These are phyloP conservation scores for Trichosporon sp. DNA, from an alignment of 1,284 basidiomycete species.

Conservation along the genomic window DNA sequence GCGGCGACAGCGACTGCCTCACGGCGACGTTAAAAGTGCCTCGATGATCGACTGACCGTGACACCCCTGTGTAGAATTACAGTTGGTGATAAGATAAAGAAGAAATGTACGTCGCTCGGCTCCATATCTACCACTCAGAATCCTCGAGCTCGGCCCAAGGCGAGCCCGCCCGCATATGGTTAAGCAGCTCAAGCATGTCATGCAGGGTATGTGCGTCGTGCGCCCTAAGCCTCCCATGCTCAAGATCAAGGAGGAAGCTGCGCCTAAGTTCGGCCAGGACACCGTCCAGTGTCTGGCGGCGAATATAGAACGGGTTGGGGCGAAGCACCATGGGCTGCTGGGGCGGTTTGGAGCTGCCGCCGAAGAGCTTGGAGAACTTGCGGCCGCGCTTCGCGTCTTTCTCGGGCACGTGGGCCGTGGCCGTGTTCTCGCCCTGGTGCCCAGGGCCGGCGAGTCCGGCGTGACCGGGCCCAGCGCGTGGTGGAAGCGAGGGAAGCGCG, in stretches of 20 bases:
- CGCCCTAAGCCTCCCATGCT: constrained; percentile 28
- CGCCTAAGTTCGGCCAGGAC: constrained; percentile 47
- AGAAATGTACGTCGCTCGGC: background rate
- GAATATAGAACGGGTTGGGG: constrained; percentile 6
- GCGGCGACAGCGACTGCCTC: no score
- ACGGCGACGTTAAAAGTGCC: no score
- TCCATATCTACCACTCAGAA: background rate
- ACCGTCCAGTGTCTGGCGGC: constrained; percentile 42
- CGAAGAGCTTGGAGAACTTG: constrained; percentile 18
- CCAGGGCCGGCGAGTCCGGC: background rate
- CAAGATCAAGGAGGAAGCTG: constrained; percentile 36
- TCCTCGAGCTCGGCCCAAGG: constrained; percentile 36
- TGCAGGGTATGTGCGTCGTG: constrained; percentile 34
- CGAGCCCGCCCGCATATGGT: constrained; percentile 23
- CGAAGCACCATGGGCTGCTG: background rate
- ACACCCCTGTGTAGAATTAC: no score
- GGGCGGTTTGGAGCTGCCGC: background rate
- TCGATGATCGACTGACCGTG: no score
- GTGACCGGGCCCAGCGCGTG: no score
- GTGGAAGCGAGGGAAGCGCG: no score
- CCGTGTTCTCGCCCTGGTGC: no score
- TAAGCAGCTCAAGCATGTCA: constrained; percentile 36
- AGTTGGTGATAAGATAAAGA: background rate
- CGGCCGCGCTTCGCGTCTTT: background rate
- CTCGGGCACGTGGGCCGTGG: no score